Base-by-base conservation (phyloP, 345 rosid genomes). In the Eucalyptus pumila region DNA sequence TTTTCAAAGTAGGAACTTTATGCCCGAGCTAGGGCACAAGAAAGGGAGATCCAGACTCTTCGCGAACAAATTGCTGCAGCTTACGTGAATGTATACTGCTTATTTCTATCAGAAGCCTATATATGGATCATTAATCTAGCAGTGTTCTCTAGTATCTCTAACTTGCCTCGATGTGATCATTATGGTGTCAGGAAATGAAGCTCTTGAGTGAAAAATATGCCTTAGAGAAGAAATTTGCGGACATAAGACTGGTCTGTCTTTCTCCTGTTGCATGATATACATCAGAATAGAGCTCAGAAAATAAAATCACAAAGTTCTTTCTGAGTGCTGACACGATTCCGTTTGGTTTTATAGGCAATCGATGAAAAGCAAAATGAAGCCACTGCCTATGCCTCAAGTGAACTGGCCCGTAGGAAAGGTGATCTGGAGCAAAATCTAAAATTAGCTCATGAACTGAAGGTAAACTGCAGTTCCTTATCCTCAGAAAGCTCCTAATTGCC, bases 291-390 rank as follows among this genome's bases (percentile, higher is more conserved):
- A 56, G 32, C 51, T 51, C 26, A 1, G 15, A 47, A 52, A 76
- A 37, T 58, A 52, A 32, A 72, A 67, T 80, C 62, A 11, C 19
- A 11, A 47, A 86, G 48, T 58, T 44, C 42, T 86, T 16, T 76
- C 30, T 76, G 47, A 76, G 30, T 76, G 47, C 47, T 40, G 47
- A 23, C 85, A 76, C 1, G 85, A 76, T 76, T 76, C 9, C 24
- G 16, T 76, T 40, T 40, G 85, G 85, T 40, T 76, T 76, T 40
- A 80, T 88, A 98, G 99, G 99, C 96, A 80, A 92, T 97, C 88
- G 98, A 97, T 93, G 99, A 98, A 92, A 97, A 95, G 92, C 96
- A 97, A 91, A 96, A 93, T 86, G 99, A 98, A 92, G 94, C 95
- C 48, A 91, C 96, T 65, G 93, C 94, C 42, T 94, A 98, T 40